Evolutionary conservation across 2,329 filamentous ascomycete species (phyloP).

Genomic region (Xylaria sp.): DNA sequence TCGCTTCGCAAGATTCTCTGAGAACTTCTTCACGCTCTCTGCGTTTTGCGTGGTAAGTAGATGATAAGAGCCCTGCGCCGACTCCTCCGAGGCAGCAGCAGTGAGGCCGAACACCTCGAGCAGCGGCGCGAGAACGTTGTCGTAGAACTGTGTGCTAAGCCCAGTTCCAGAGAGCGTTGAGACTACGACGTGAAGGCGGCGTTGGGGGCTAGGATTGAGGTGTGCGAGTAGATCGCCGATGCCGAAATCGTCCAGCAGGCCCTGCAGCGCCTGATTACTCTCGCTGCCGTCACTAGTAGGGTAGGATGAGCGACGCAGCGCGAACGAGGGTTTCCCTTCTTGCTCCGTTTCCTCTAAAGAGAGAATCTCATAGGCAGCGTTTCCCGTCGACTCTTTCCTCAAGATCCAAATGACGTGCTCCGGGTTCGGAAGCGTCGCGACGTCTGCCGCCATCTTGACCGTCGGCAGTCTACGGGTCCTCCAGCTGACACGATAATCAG

Average conservation of each 20-base stretch:
- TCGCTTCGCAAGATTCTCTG: conserved; percentile 54
- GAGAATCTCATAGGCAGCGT: conserved; percentile 51
- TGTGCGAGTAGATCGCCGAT: conserved; percentile 55
- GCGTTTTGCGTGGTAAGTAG: conserved; percentile 72
- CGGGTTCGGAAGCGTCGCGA: conserved; percentile 33
- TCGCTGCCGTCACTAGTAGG: conserved; percentile 41
- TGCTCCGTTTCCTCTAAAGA: conserved; percentile 51
- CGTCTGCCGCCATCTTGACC: conserved; percentile 13
- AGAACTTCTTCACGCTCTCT: conserved; percentile 73
- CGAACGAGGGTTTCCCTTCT: conserved; percentile 39
- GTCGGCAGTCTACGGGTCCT: not conserved
- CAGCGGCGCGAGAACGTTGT: conserved; percentile 65
- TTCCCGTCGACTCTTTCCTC: conserved; percentile 24
- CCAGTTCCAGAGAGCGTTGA: conserved; percentile 74
- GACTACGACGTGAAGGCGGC: conserved; percentile 71
- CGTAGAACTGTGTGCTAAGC: conserved; percentile 66
- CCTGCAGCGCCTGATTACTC: conserved; percentile 51
- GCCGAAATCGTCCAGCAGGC: conserved; percentile 53
- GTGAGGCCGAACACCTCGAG: conserved; percentile 59
- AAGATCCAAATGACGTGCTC: conserved; percentile 51
- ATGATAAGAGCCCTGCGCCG: conserved; percentile 53
- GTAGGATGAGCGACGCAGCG: conserved; percentile 40
- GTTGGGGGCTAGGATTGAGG: conserved; percentile 41
- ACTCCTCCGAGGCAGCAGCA: conserved; percentile 36
- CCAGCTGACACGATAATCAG: not conserved